These are phyloP conservation scores for Glycyrrhiza uralensis DNA, from an alignment of 306 rosid species.

Conservation along the genomic window DNA sequence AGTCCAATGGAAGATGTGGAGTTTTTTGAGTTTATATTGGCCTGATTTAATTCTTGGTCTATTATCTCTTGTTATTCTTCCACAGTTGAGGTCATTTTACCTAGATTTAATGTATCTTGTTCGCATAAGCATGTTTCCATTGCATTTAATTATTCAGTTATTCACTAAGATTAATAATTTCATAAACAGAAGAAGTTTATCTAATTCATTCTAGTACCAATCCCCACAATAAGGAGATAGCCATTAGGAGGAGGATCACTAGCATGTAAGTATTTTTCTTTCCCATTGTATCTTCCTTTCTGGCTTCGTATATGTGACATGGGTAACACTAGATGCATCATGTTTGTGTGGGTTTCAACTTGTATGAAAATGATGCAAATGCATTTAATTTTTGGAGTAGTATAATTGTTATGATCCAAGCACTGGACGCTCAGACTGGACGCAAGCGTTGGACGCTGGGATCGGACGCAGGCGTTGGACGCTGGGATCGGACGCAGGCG, in stretches of 20 bases:
- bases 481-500: too few species aligned
- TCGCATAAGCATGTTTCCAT: neutral
- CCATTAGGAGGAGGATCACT: constrained; percentile 71
- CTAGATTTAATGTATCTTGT: neutral
- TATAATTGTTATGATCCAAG: too few species aligned
- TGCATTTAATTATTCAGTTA: neutral
- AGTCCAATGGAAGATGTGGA: neutral
- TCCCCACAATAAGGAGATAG: constrained; percentile 65
- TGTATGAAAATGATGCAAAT: neutral
- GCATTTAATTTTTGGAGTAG: neutral
- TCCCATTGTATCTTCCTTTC: constrained; percentile 6
- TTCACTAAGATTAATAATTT: neutral
- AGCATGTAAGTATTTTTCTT: constrained; percentile 58
- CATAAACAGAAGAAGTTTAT: neutral
- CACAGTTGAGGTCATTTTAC: neutral
- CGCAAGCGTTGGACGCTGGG: too few species aligned
- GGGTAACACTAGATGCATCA: neutral
- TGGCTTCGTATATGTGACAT: constrained; percentile 8
- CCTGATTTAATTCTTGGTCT: neutral
- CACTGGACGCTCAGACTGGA: too few species aligned
- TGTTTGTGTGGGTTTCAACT: neutral
- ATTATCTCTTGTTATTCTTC: neutral
- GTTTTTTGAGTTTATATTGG: neutral
- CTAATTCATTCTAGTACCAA: constrained; percentile 37
- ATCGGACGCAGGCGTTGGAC: too few species aligned